These are phyloP conservation scores for Cenchrus fungigraminus DNA, from an alignment of 176 grass and related monocot species.

Conservation along the genomic window DNA sequence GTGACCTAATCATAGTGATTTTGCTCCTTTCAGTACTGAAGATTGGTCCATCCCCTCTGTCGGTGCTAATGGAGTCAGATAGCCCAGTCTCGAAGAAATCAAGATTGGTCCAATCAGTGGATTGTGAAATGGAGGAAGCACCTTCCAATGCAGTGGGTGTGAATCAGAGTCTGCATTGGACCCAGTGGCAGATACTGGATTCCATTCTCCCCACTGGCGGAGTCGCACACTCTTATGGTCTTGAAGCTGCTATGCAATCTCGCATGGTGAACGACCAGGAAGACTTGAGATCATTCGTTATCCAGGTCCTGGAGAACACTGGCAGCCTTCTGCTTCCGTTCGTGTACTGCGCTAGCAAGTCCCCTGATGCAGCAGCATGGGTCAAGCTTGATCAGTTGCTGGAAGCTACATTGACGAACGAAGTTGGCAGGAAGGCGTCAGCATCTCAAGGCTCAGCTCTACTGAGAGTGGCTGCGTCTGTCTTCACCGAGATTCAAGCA, in stretches of 20 bases:
- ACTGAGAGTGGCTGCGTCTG: slow-evolving; percentile 63
- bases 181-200: slow-evolving; percentile 87
- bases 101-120: slow-evolving; percentile 9
- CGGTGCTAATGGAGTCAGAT: slow-evolving; percentile 19
- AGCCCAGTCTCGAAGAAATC: slow-evolving; percentile 29
- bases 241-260: slow-evolving; percentile 77
- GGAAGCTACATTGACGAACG: slow-evolving; percentile 83
- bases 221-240: slow-evolving; percentile 83
- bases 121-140: slow-evolving; percentile 33
- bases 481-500: slow-evolving; percentile 61
- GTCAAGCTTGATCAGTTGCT: slow-evolving; percentile 66
- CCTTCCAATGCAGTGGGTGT: neutral
- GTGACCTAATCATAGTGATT: neutral
- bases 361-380: slow-evolving; percentile 52
- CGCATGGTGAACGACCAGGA: slow-evolving; percentile 55
- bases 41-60: neutral
- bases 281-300: slow-evolving; percentile 64
- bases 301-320: slow-evolving; percentile 74
- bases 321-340: slow-evolving; percentile 81
- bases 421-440: slow-evolving; percentile 77
- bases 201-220: slow-evolving; percentile 88
- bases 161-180: slow-evolving; percentile 57
- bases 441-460: slow-evolving; percentile 75
- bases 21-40: slow-evolving; percentile 31
- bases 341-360: slow-evolving; percentile 58